phyloP scores from a whole-genome alignment of 148 eudicot species.

The Pharnaceum exiguum region DNA sequence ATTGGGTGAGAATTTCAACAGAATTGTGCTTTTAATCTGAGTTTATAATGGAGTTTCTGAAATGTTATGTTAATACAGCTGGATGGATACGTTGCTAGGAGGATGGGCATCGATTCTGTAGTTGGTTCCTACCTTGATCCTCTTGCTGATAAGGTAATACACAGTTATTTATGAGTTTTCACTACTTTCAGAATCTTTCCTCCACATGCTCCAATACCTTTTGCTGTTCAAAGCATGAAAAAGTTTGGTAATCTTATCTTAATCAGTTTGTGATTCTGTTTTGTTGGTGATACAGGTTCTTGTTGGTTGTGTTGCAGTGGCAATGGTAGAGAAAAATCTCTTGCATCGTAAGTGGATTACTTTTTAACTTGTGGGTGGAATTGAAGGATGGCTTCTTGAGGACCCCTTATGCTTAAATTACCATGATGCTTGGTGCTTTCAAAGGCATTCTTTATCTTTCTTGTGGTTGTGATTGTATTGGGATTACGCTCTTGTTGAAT shows the following conservation, averaged over 20 bases:
- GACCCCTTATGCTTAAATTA: not conserved
- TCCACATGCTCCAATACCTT: no score
- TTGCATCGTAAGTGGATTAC: constrained; percentile 67
- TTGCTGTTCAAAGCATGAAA: no score
- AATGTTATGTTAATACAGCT: constrained; percentile 47
- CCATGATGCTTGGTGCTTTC: not conserved
- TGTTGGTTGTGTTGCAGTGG: constrained; percentile 90
- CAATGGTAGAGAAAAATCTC: constrained; percentile 89
- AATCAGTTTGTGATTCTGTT: constrained; percentile 4
- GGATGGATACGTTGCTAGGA: constrained; percentile 93
- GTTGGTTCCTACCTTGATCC: constrained; percentile 99
- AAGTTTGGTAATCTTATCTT: not conserved
- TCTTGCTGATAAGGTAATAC: constrained; percentile 99
- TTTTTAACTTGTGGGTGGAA: constrained; percentile 1
- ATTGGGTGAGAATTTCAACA: constrained; percentile 61
- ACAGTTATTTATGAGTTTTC: no score
- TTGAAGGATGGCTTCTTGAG: not conserved
- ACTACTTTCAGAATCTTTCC: no score
- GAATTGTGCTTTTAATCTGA: not conserved
- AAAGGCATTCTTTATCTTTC: not conserved
- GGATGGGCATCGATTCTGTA: constrained; percentile 86
- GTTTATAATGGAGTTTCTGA: not conserved
- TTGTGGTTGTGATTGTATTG: not conserved
- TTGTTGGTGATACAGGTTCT: constrained; percentile 50
- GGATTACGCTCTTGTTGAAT: not conserved